Evolutionary conservation across 2,329 filamentous ascomycete genomes (phyloP), one percentile per base, ranked within the genome.

Genomic region (Atkinsonella texensis): DNA sequence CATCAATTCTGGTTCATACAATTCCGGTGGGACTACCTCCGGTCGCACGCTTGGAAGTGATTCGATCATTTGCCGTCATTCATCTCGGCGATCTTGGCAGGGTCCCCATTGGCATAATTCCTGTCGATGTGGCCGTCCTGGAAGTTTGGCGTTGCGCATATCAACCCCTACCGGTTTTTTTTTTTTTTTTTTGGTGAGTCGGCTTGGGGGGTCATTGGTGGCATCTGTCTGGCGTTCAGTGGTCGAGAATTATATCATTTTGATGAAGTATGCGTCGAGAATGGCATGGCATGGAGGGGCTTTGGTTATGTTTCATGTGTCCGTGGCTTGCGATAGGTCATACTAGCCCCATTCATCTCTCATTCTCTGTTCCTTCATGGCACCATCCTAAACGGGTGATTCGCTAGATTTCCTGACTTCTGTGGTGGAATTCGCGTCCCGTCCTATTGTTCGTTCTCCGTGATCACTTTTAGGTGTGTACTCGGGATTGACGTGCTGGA

Each of bases 81-180:
- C 63, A 75, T 73, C 68, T 81, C 76, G 17, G 68, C 72, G 57
- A 78, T 74, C 60, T 76, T 82, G 55, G 80, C 77, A 63, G 81
- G 76, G 65, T 81, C 84, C 56, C 77, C 76, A 58, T 77, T 70
- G 56, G 75, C 73, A 50, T 77, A 76, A 62, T 80, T 81, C 53
- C 70, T 73, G 59, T 80, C 76, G 49, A 84, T 70, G 61, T 84
- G 80, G 17, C 80, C 81, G 63, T 85, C 83, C 53, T 81, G 76
- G 23, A 79, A 83, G 59, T 71, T 71, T 2, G 79, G 81, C 9
- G 83, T 85, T 46, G 80, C 78, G 63, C 81, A 84, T 65, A 85
- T 83, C 62, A 79, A 84, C 51, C 82, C 82, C 66, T 83, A 80
- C 61, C 79, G 77, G 68, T 83, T 83, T 66, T 85, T 28, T 4